These are phyloP conservation scores for Sordariomycetes sp. DNA, from an alignment of 2,329 filamentous ascomycete species.

Conservation along the genomic window DNA sequence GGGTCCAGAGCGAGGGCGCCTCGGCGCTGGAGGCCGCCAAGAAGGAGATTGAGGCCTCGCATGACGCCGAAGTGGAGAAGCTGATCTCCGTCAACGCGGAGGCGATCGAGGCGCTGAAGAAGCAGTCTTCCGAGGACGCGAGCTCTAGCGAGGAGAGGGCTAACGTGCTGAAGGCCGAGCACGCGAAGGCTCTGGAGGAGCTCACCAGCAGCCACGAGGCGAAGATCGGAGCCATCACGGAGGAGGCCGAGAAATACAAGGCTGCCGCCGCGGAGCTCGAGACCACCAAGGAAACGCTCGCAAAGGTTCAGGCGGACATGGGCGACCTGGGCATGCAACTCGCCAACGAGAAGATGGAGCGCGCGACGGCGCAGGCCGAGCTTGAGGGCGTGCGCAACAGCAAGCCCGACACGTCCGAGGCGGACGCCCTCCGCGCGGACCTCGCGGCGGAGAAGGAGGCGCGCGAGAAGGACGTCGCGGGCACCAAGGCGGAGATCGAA, in stretches of 20 bases:
- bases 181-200: slow-evolving; percentile 35
- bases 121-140: slow-evolving; percentile 23
- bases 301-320: slow-evolving; percentile 34
- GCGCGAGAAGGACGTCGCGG: slow-evolving; percentile 19
- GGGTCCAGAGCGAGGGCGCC: slow-evolving; percentile 21
- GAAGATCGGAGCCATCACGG: slow-evolving; percentile 16
- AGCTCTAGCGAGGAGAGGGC: slow-evolving; percentile 31
- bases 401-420: slow-evolving; percentile 44
- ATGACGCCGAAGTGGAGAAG: slow-evolving; percentile 36
- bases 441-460: slow-evolving; percentile 28
- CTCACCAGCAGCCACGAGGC: slow-evolving; percentile 26
- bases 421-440: slow-evolving; percentile 39
- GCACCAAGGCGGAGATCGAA: slow-evolving; percentile 21
- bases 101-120: slow-evolving; percentile 27
- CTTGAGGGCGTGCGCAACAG: slow-evolving; percentile 46
- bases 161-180: slow-evolving; percentile 13
- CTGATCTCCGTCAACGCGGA: slow-evolving; percentile 30
- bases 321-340: slow-evolving; percentile 41
- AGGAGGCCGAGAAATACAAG: slow-evolving; percentile 19
- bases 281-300: slow-evolving; percentile 28
- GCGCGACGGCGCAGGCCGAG: slow-evolving; percentile 47
- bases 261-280: slow-evolving; percentile 21
- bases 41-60: slow-evolving; percentile 29
- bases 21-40: slow-evolving; percentile 26
- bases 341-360: slow-evolving; percentile 49